phyloP scores from a whole-genome alignment of 805 yeast species.

The Candida tammaniensis region DNA sequence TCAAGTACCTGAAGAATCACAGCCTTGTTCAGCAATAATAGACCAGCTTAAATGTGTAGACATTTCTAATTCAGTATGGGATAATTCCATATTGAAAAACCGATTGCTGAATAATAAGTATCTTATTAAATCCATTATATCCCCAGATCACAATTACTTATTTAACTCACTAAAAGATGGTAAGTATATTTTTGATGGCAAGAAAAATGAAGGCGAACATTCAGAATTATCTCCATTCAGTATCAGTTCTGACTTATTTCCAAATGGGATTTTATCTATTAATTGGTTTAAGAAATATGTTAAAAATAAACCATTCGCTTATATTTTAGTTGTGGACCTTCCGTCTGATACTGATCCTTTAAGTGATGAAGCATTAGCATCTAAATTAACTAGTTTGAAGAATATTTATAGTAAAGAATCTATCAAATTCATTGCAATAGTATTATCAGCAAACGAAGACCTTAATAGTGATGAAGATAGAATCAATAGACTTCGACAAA shows the following conservation, averaged over 20 bases:
- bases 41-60: no score
- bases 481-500: slow-evolving; percentile 22
- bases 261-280: slow-evolving; percentile 28
- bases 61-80: no score
- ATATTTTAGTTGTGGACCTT: slow-evolving; percentile 19
- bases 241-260: slow-evolving; percentile 24
- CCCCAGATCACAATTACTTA: not conserved
- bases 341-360: slow-evolving; percentile 9
- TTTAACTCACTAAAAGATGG: not conserved
- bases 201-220: slow-evolving; percentile 17
- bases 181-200: no score
- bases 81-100: slow-evolving; percentile 34
- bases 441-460: slow-evolving; percentile 17
- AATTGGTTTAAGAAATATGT: slow-evolving; percentile 37
- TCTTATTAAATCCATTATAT: slow-evolving; percentile 18
- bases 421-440: slow-evolving; percentile 22
- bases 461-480: slow-evolving; percentile 18
- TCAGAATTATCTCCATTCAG: slow-evolving; percentile 38
- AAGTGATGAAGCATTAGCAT: slow-evolving; percentile 16
- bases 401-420: slow-evolving; percentile 8
- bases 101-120: slow-evolving; percentile 33
- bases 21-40: not conserved
- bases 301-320: slow-evolving; percentile 29
- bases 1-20: slow-evolving; percentile 9
- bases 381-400: slow-evolving; percentile 16